Base-by-base conservation (phyloP, 805 yeast genomes). In the Naumovozyma dairenensis region DNA sequence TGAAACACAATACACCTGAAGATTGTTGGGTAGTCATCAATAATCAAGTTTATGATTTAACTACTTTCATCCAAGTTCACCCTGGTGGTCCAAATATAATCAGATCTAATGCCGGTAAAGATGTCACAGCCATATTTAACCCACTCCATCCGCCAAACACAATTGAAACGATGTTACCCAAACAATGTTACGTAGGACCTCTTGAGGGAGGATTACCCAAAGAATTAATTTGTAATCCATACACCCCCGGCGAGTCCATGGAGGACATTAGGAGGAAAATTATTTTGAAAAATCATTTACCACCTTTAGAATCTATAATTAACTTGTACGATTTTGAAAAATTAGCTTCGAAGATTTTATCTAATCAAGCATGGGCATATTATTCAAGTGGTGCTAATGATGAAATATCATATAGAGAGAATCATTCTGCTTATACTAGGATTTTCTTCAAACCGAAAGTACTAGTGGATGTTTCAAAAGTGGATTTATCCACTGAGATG, bases 111-210 rank as follows among this genome's bases (percentile, higher is more conserved):
- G 96, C 92, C 14, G 92, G 92, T 10, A 74, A 71, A 38, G 85
- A 81, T 47, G 94, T 89, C 8, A 79, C 92, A 6, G 77, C 79
- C 46, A 74, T 83, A 7, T 89, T 85, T 52, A 83, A 80, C 38
- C 95, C 94, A 14, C 69, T 89, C 39, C 98, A 89, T 57, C 92
- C 97, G 0, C 72, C 79, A n/a, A 95, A 86, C 47, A 80, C 84
- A 5, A 66, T 89, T 34, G 76, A 72, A 25, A 74, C 74, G 46
- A 73, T 66, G 51, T 61, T 81, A 22, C 71, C 76, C 13, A 54
- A 53, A 18, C 73, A 73, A 19, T 77, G 77, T 49, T 76, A 75
- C 46, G 57, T 83, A 25, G 93, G 92, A 6, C 64, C 63, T 7
- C 57, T 75, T 24, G 46, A 59, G 16, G 61, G 58, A n/a, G 29